Base-by-base conservation (phyloP, 805 yeast species). In the Candida germanica region DNA sequence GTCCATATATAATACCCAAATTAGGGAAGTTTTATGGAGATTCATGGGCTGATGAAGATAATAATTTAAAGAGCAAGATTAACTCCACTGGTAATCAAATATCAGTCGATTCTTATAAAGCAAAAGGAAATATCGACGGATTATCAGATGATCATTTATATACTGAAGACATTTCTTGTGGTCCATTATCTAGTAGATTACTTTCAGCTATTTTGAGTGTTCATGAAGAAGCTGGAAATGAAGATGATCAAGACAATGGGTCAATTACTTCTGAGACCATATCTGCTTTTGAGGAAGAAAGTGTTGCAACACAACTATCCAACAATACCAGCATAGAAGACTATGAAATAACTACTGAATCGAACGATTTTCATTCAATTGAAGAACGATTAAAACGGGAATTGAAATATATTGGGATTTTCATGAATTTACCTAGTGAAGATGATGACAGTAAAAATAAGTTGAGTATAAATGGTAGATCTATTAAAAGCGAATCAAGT, bases 351-450 rank as follows among this genome's bases (percentile, higher is more conserved):
- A 46, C 77, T 53, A 42, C 77, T 48, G 55, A 65, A 52, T 12
- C 44, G 2, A 53, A 69, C 76, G 95, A 87, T 50, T 93, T 87
- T 56, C 74, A 73, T 27, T 73, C 89, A 1, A 73, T 93, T 24
- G 99, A 93, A 52, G 95, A 91, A 47, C 65, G 98, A 24, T 64
- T 93, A 39, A 83, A 86, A 54, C 71, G 95, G 31, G 98, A 93
- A 56, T 68, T 93, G 48, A 80, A 85, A 46, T 87, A 84, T 53
- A 87, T 93, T 38, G 98, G 98, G 0, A 87, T 93, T 3, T 81
- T 87, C 51, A 77, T 81, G 79, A 84, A 82, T 37, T 47, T 66
- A 24, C 65, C 66, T 3, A 47, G 45, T n/a, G 77, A 33, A 54
- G 54, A 68, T 52, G 48, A 68, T 38, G 48, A 68, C 38, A 32